Conservation (phyloP, 176 grass and related monocot species). For the maize (Zea mays) region Zm-B73-REFERENCE-NAM-5.0 NC_050104.1:14337501-14338000, state of each 20-base stretch:
- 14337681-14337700: slow-evolving; percentile 57
- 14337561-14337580: background rate
- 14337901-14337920: slow-evolving; percentile 47
- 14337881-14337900: slow-evolving; percentile 47
- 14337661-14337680: slow-evolving; percentile 62
- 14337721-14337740: background rate
- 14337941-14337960: slow-evolving; percentile 22
- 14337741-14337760: background rate
- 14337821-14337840: slow-evolving; percentile 50
- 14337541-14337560: too few species aligned
- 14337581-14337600: slow-evolving; percentile 10
- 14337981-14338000: slow-evolving; percentile 22
- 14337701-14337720: slow-evolving; percentile 4
- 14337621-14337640: slow-evolving; percentile 61
- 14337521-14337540: too few species aligned
- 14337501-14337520: too few species aligned
- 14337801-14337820: slow-evolving; percentile 60
- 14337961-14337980: background rate
- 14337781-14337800: slow-evolving; percentile 23
- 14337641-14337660: slow-evolving; percentile 61
- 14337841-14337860: slow-evolving; percentile 37
- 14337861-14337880: slow-evolving; percentile 54
- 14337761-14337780: background rate
- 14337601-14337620: slow-evolving; percentile 51
- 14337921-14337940: slow-evolving; percentile 11